A percentile compares a stretch with the other conserved stretches of the same genome.
Conservation (phyloP, 164 flowering plant genomes). For the Liriodendron chinense region DNA sequence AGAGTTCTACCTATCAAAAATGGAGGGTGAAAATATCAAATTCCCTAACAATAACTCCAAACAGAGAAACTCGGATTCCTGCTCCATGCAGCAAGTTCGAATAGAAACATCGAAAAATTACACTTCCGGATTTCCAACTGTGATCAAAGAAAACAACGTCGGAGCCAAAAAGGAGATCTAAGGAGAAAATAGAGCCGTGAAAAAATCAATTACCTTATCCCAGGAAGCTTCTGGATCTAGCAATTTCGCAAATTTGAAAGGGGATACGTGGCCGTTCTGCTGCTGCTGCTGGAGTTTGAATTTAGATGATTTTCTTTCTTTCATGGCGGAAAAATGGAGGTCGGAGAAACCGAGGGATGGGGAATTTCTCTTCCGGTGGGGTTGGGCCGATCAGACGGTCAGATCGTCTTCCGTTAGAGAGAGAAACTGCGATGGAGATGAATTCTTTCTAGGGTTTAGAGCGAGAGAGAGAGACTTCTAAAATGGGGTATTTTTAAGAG, state of each 20-base stretch:
- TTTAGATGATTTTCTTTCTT: conserved; percentile 57
- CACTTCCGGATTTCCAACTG: too few relatives aligned
- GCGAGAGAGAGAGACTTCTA: not conserved
- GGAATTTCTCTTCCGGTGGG: not conserved
- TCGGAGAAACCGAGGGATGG: not conserved
- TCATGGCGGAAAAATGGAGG: conserved; percentile 33
- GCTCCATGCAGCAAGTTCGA: too few relatives aligned
- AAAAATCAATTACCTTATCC: conserved; percentile 63
- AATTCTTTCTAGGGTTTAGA: conserved; percentile 1
- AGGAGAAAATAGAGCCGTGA: too few relatives aligned
- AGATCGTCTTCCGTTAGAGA: too few relatives aligned
- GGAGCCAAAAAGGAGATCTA: too few relatives aligned
- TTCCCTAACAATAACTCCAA: too few relatives aligned
- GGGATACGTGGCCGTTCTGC: conserved; percentile 63
- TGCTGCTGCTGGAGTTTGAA: conserved; percentile 19
- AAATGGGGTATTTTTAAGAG: too few relatives aligned
- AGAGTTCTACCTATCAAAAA: too few relatives aligned
- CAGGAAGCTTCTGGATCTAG: conserved; percentile 95
- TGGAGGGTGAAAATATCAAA: too few relatives aligned
- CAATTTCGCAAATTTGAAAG: conserved; percentile 67
- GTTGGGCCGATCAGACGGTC: not conserved
- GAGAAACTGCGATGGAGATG: not conserved
- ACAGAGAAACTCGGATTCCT: too few relatives aligned
- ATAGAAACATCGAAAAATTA: too few relatives aligned
- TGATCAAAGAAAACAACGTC: too few relatives aligned